Percentiles rank a stretch among this genome's conserved stretches.
These are phyloP conservation scores for Cystobasidium slooffiae DNA, from an alignment of 1,284 basidiomycete genomes.

Conservation along the genomic window DNA sequence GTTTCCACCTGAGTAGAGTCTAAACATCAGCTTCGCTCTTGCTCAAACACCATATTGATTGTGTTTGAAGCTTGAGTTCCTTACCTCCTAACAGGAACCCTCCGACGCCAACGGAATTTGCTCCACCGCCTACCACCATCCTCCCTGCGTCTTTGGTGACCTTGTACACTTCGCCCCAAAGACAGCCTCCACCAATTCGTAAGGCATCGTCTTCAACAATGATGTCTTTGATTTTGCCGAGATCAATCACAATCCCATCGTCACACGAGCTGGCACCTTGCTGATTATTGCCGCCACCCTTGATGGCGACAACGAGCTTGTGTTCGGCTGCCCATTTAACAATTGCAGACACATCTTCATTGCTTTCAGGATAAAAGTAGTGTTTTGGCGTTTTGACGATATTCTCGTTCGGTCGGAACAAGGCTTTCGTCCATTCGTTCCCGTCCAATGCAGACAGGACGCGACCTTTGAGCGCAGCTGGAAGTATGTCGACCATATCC, in stretches of 20 bases:
- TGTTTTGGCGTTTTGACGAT: slow-evolving; percentile 4
- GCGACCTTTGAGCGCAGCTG: not conserved
- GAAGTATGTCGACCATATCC: slow-evolving; percentile 5
- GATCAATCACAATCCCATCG: slow-evolving; percentile 45
- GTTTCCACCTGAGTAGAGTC: slow-evolving; percentile 26
- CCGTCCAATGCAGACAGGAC: slow-evolving; percentile 4
- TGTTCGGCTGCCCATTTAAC: slow-evolving; percentile 45
- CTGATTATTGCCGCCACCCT: slow-evolving; percentile 45
- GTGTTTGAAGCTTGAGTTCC: no score
- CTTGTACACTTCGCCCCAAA: slow-evolving; percentile 44
- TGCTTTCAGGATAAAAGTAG: slow-evolving; percentile 10
- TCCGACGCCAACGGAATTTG: slow-evolving; percentile 44
- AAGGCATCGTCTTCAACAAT: slow-evolving; percentile 22
- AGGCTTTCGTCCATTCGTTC: not conserved
- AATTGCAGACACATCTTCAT: slow-evolving; percentile 25
- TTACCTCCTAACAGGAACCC: slow-evolving; percentile 33
- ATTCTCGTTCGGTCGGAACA: slow-evolving; percentile 14
- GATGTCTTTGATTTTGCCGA: slow-evolving; percentile 41
- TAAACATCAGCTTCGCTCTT: not conserved
- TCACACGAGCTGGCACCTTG: slow-evolving; percentile 20
- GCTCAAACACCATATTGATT: no score
- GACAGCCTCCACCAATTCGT: slow-evolving; percentile 43
- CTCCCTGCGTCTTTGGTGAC: slow-evolving; percentile 22
- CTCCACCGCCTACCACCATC: slow-evolving; percentile 44
- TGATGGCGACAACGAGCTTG: slow-evolving; percentile 45